Conservation (phyloP, 2,329 filamentous ascomycete species). For the Phoma herbarum region DNA sequence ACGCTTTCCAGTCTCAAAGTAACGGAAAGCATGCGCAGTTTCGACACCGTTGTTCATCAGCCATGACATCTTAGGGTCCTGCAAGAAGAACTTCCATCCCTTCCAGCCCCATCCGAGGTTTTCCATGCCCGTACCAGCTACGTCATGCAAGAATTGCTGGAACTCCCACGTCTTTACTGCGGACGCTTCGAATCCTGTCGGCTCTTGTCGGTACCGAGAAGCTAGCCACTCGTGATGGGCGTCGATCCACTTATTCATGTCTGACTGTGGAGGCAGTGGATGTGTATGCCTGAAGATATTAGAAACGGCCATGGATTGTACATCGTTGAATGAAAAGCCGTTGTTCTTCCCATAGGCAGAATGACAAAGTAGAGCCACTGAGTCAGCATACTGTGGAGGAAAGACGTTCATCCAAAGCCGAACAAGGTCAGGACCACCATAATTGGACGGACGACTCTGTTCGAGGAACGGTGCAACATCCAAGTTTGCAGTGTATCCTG, state of each 20-base stretch:
- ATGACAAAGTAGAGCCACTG: constrained; percentile 25
- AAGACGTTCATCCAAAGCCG: constrained; percentile 31
- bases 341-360: constrained; percentile 30
- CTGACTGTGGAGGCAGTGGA: constrained; percentile 10
- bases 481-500: not conserved
- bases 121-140: constrained; percentile 35
- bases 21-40: constrained; percentile 45
- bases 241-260: constrained; percentile 20
- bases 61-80: constrained; percentile 44
- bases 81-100: constrained; percentile 50
- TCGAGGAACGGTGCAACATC: not conserved
- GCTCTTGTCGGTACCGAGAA: constrained; percentile 4
- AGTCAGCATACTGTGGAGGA: constrained; percentile 23
- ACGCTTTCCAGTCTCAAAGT: constrained; percentile 47
- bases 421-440: constrained; percentile 33
- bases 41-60: constrained; percentile 41
- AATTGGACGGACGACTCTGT: not conserved
- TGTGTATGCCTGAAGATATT: constrained; percentile 27
- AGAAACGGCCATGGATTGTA: constrained; percentile 26
- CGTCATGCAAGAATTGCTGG: constrained; percentile 44
- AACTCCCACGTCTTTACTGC: constrained; percentile 33
- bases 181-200: constrained; percentile 30
- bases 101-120: constrained; percentile 25
- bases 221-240: not conserved
- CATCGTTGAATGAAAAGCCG: constrained; percentile 32